Evolutionary conservation across 345 rosid genomes (phyloP), one percentile per base, ranked within the genome.

Genomic region (Kernera saxatilis): DNA sequence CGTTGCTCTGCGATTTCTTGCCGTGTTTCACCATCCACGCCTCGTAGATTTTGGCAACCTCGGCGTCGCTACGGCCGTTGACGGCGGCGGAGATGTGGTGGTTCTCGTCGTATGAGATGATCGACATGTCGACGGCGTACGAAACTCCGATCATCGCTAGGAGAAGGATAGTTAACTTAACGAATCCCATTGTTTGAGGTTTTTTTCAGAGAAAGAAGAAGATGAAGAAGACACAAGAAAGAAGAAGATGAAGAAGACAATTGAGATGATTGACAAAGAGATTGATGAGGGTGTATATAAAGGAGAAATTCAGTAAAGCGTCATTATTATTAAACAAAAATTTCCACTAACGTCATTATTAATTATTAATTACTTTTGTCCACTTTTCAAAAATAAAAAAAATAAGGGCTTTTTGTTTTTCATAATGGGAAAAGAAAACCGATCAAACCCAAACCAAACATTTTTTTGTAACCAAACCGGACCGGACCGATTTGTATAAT

Each of bases 71-170:
- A 46, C 97, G 83, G 82, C 79, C 75, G 62, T 69, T 25, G 6
- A 13, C 63, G 56, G 39, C 30, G 18, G 82, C 23, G 46, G 69
- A 36, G 39, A 67, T 63, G 53, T 32, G 80, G 76, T 91, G 91
- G 12, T 64, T 58, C 43, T 77, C 79, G 69, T 84, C 96, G 80
- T 90, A 87, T 23, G 89, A 82, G 35, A 90, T 62, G 69, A 93
- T 89, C 19, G 97, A 93, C 89, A 84, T 83, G 77, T 93, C 97
- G 17, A 75, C 37, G 67, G 97, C 92, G 4, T 86, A 87, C 7
- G 93, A 81, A 10, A 88, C 29, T 32, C 83, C 43, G 68, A 84
- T 69, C 57, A 79, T 49, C 40, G 84, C 17, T 12, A 86, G 51
- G 58, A 91, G 69, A 60, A 86, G 52, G 37, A 79, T 3, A 41